These are phyloP conservation scores for Yarrowia sp. DNA, from an alignment of 805 yeast species.

Conservation along the genomic window DNA sequence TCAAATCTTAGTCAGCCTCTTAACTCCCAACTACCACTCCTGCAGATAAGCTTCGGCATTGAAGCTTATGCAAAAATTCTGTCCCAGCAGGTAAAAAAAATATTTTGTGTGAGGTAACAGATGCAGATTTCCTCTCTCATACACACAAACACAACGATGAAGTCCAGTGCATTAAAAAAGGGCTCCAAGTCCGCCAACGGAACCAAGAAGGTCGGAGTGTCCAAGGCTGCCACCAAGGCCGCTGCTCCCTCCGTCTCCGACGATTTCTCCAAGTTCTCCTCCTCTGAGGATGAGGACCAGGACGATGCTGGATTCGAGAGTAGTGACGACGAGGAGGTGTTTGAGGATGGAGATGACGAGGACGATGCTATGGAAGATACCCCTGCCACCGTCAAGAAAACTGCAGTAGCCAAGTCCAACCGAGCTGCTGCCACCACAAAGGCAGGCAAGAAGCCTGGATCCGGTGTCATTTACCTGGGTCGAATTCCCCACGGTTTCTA, in stretches of 20 bases:
- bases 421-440: constrained; percentile 25
- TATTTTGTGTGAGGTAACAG: constrained; percentile 16
- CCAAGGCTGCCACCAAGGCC: constrained; percentile 22
- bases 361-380: constrained; percentile 30
- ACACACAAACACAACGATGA: constrained; percentile 32
- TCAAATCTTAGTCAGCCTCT: constrained; percentile 6
- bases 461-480: constrained; percentile 84
- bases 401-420: constrained; percentile 36
- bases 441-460: constrained; percentile 25
- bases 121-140: constrained; percentile 26
- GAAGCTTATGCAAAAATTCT: constrained; percentile 33
- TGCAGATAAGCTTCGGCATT: constrained; percentile 17
- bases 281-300: constrained; percentile 25
- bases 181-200: constrained; percentile 26
- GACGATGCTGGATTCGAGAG: constrained; percentile 35
- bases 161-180: constrained; percentile 35
- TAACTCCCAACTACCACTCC: not conserved
- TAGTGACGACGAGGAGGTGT: constrained; percentile 36
- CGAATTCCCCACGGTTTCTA: constrained; percentile 92
- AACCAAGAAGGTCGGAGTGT: constrained; percentile 23
- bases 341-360: constrained; percentile 30
- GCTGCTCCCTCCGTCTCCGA: constrained; percentile 2
- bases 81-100: constrained; percentile 23
- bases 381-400: constrained; percentile 22
- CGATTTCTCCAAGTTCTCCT: constrained; percentile 29